These are phyloP conservation scores for Trifolium subterraneum DNA, from an alignment of 306 rosid genomes.

Conservation along the genomic window DNA sequence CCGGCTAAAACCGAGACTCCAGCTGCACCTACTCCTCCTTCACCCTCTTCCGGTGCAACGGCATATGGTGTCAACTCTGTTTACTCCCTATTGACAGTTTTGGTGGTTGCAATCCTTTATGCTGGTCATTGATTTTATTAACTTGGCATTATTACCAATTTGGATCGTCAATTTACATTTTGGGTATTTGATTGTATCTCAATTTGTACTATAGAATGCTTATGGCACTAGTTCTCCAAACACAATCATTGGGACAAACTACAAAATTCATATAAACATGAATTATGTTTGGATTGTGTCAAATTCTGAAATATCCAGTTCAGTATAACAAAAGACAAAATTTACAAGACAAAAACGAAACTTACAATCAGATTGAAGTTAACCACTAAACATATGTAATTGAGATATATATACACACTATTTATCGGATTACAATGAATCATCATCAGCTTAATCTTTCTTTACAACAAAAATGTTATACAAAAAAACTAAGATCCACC, in stretches of 20 bases:
- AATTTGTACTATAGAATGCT: slow-evolving; percentile 21
- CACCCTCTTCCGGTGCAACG: slow-evolving; percentile 42
- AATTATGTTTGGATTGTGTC: slow-evolving; percentile 7
- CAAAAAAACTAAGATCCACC: not conserved
- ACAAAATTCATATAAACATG: no score
- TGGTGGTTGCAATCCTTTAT: slow-evolving; percentile 43
- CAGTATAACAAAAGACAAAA: no score
- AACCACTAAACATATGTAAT: not conserved
- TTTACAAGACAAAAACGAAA: not conserved
- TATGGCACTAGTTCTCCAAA: not conserved
- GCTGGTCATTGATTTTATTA: slow-evolving; percentile 33
- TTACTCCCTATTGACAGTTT: slow-evolving; percentile 40
- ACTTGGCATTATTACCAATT: not conserved
- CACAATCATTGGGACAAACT: not conserved
- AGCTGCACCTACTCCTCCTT: not conserved
- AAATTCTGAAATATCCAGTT: not conserved
- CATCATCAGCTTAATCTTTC: not conserved
- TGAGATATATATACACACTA: not conserved
- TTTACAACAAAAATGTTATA: not conserved
- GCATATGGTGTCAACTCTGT: slow-evolving; percentile 43
- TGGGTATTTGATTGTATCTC: slow-evolving; percentile 11
- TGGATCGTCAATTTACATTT: not conserved
- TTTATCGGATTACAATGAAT: not conserved
- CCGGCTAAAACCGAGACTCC: not conserved
- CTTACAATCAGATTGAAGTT: not conserved